These are phyloP conservation scores for Fonsecaea pedrosoi DNA, from an alignment of 2,329 filamentous ascomycete genomes.

Conservation along the genomic window DNA sequence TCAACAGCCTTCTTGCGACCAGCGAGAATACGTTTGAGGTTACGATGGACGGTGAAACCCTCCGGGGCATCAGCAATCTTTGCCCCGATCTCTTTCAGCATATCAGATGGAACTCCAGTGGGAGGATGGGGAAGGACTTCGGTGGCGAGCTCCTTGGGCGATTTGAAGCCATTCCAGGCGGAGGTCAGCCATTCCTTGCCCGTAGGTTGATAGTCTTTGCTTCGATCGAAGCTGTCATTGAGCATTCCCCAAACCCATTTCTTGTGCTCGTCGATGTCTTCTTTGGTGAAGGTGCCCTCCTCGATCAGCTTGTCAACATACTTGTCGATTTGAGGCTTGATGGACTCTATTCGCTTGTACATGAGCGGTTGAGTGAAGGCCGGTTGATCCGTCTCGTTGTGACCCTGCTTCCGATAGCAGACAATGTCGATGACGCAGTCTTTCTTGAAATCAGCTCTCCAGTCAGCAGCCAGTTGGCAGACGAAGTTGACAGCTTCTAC, in stretches of 20 bases:
- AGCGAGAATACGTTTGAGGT: conserved; percentile 92
- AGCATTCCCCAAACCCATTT: conserved; percentile 99
- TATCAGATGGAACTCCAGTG: conserved; percentile 76
- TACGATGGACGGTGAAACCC: conserved; percentile 87
- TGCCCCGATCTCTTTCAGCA: conserved; percentile 80
- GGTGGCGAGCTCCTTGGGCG: conserved; percentile 92
- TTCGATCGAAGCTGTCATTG: conserved; percentile 95
- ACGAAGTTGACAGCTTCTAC: conserved; percentile 98
- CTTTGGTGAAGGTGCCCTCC: conserved; percentile 94
- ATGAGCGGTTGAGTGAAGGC: conserved; percentile 99
- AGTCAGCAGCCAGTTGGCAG: conserved; percentile 95
- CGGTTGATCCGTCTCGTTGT: conserved; percentile 99
- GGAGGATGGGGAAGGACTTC: conserved; percentile 92
- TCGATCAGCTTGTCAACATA: conserved; percentile 90
- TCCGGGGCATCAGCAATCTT: conserved; percentile 80
- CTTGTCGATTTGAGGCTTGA: conserved; percentile 84
- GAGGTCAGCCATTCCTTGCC: conserved; percentile 99
- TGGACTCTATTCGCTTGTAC: conserved; percentile 95
- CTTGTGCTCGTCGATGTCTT: conserved; percentile 98
- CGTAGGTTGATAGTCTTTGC: conserved; percentile 95
- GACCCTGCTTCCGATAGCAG: conserved; percentile 98
- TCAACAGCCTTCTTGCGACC: conserved; percentile 89
- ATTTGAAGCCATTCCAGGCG: conserved; percentile 99
- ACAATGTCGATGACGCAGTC: conserved; percentile 98
- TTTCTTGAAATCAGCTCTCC: conserved; percentile 98